Evolutionary conservation across 768 basidiomycete species (phyloP).

Genomic region (Boletus rex-veris): DNA sequence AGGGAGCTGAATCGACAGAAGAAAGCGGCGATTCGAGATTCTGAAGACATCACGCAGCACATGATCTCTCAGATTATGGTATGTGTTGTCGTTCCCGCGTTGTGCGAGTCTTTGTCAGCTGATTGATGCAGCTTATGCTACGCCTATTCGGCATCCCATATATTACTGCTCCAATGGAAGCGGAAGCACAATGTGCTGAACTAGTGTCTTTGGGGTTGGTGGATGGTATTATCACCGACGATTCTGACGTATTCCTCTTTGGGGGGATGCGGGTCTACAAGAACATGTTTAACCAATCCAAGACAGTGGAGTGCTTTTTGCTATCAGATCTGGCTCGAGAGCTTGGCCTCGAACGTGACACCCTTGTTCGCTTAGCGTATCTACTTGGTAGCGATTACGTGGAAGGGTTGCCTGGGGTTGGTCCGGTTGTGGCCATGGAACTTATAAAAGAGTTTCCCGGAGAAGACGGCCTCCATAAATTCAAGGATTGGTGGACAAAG

Average conservation of each 20-base stretch:
- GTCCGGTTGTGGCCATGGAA: conserved; percentile 96
- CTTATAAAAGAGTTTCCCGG: conserved; percentile 91
- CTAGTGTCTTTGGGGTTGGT: conserved; percentile 82
- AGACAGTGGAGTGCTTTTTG: conserved; percentile 97
- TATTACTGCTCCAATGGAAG: conserved; percentile 98
- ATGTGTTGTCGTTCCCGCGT: conserved; percentile 12
- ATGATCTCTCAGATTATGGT: conserved; percentile 88
- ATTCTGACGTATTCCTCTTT: conserved; percentile 98
- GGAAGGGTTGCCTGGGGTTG: conserved; percentile 86
- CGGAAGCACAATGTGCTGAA: conserved; percentile 97
- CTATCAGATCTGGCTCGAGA: conserved; percentile 80
- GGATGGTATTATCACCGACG: conserved; percentile 98
- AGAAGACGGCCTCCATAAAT: conserved; percentile 74
- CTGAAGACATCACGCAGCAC: conserved; percentile 92
- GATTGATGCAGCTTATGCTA: conserved; percentile 65
- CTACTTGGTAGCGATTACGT: conserved; percentile 96
- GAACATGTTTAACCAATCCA: conserved; percentile 99
- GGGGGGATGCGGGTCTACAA: conserved; percentile 95
- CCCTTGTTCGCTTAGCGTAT: conserved; percentile 86
- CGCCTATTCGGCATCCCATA: conserved; percentile 96
- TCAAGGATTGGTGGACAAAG: conserved; percentile 91
- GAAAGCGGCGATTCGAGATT: conserved; percentile 88
- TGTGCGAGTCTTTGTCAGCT: not conserved
- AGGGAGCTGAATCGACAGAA: conserved; percentile 72
- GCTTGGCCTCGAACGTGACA: conserved; percentile 80